Evolutionary conservation across 129 eudicot genomes (phyloP).

Genomic region (Pulicaria dysenterica): DNA sequence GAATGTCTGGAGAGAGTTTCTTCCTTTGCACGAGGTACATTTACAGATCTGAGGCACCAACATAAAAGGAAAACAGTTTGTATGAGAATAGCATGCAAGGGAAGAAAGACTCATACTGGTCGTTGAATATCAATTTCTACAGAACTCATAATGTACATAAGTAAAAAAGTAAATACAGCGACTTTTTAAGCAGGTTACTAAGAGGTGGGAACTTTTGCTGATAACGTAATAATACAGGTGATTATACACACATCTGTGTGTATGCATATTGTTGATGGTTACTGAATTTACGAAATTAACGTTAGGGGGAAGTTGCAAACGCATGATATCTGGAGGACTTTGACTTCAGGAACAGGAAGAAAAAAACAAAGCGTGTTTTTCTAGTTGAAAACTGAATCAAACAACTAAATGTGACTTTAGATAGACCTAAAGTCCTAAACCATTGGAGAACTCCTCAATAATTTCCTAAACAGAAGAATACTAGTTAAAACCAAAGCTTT

Average conservation of each 20-base stretch:
- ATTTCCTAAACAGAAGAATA: no score
- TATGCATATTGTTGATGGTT: no score
- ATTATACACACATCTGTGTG: background rate
- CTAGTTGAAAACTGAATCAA: no score
- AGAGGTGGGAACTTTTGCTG: background rate
- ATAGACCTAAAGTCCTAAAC: no score
- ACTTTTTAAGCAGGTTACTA: background rate
- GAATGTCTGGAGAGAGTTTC: conserved; percentile 94
- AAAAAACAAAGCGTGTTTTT: no score
- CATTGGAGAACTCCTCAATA: no score
- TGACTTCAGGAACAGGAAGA: no score
- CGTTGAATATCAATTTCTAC: background rate
- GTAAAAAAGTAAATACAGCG: background rate
- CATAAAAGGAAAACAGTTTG: conserved; percentile 19
- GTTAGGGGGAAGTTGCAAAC: no score
- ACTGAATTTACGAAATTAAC: no score
- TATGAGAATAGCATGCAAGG: conserved; percentile 11
- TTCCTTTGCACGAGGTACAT: conserved; percentile 79
- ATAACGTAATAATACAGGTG: background rate
- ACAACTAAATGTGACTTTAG: no score
- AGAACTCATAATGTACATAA: background rate
- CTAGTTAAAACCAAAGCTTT: no score
- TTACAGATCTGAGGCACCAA: conserved; percentile 53
- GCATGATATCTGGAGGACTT: no score
- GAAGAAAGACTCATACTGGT: background rate